phyloP scores from a whole-genome alignment of 2,329 filamentous ascomycete genomes.

The Gremmenia infestans region DNA sequence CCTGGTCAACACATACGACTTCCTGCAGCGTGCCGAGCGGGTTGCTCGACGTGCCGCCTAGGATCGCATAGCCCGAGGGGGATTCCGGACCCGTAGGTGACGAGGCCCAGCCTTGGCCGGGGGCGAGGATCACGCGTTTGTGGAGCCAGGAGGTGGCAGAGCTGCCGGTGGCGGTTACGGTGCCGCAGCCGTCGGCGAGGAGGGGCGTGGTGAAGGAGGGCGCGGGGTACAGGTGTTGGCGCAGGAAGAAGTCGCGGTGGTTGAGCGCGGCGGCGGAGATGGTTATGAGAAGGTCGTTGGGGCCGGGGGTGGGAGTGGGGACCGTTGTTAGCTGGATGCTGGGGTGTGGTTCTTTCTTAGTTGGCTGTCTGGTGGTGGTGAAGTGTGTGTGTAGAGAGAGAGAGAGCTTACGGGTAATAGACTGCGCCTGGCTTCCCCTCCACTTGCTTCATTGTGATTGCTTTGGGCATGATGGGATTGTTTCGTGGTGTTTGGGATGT shows the following conservation, averaged over 20 bases:
- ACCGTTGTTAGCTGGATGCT: slow-evolving; percentile 54
- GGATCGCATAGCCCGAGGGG: slow-evolving; percentile 53
- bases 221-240: slow-evolving; percentile 84
- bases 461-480: slow-evolving; percentile 12
- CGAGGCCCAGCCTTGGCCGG: slow-evolving; percentile 71
- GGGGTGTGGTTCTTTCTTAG: slow-evolving; percentile 45
- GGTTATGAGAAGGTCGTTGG: slow-evolving; percentile 67
- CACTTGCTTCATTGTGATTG: slow-evolving; percentile 49
- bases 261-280: slow-evolving; percentile 81
- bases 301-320: slow-evolving; percentile 59
- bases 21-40: slow-evolving; percentile 71
- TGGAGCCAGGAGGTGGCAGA: slow-evolving; percentile 48
- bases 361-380: slow-evolving; percentile 29
- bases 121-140: slow-evolving; percentile 73
- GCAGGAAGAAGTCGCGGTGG: slow-evolving; percentile 92
- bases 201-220: slow-evolving; percentile 75
- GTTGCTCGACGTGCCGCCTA: slow-evolving; percentile 63
- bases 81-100: slow-evolving; percentile 70
- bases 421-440: slow-evolving; percentile 83
- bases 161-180: slow-evolving; percentile 61
- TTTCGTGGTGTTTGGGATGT: slow-evolving; percentile 42
- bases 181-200: slow-evolving; percentile 76
- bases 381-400: neutral
- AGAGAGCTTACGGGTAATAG: slow-evolving; percentile 63
- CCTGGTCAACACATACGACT: slow-evolving; percentile 61